Conservation (phyloP, 352 stramenopile genomes). For the Globisporangium rhizosaccharum region DNA sequence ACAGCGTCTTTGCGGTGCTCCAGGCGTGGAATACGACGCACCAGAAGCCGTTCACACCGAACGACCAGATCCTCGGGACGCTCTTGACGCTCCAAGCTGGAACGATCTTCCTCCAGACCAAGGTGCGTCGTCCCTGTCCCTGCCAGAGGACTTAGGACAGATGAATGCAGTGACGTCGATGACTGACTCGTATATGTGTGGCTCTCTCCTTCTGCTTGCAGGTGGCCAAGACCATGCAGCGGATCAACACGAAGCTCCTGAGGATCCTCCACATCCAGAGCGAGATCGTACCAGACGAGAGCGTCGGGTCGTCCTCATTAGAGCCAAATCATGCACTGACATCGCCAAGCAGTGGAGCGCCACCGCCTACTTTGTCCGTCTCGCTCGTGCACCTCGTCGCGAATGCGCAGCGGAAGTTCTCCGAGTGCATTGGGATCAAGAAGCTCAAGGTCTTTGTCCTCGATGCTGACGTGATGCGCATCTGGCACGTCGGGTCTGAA, state of each 20-base stretch:
- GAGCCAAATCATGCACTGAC: not conserved
- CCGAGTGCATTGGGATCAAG: slow-evolving; percentile 53
- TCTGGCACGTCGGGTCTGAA: slow-evolving; percentile 46
- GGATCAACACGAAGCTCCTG: slow-evolving; percentile 54
- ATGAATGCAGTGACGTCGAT: not conserved
- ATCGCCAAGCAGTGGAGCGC: not conserved
- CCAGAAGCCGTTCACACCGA: slow-evolving; percentile 65
- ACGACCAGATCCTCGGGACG: slow-evolving; percentile 64
- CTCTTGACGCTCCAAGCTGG: slow-evolving; percentile 58
- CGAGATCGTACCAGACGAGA: slow-evolving; percentile 26
- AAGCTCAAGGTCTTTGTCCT: slow-evolving; percentile 65
- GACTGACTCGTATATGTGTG: not conserved
- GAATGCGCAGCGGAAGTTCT: slow-evolving; percentile 44
- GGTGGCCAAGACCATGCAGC: slow-evolving; percentile 41
- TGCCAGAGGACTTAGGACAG: too few species aligned
- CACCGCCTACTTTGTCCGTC: not conserved
- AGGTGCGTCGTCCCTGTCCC: slow-evolving; percentile 10
- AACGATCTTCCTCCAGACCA: slow-evolving; percentile 46
- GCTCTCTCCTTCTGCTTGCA: not conserved
- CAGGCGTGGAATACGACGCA: slow-evolving; percentile 69
- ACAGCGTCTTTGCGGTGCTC: slow-evolving; percentile 55
- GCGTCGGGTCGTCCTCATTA: too few species aligned
- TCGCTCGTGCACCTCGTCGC: slow-evolving; percentile 50
- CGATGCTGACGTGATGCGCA: slow-evolving; percentile 36
- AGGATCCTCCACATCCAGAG: slow-evolving; percentile 41